Conservation (phyloP, 768 basidiomycete species). For the Russula dissimulans region DNA sequence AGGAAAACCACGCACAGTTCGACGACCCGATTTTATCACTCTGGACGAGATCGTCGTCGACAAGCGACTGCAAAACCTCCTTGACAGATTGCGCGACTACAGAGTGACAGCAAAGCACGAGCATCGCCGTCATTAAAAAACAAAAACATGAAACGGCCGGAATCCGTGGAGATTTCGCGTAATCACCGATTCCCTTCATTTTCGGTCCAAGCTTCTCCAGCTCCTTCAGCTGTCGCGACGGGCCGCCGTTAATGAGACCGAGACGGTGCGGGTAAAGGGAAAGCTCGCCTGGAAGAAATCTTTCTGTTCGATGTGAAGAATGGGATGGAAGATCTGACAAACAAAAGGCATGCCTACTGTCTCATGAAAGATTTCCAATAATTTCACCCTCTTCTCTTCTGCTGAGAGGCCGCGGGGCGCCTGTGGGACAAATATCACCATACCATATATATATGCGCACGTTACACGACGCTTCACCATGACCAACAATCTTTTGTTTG, state of each 20-base stretch:
- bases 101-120: not conserved
- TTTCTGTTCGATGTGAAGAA: conserved; percentile 38
- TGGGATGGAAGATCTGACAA: not conserved
- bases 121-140: too few relatives aligned
- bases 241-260: not conserved
- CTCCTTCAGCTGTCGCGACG: conserved; percentile 61
- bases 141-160: not conserved
- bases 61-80: conserved; percentile 79
- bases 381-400: conserved; percentile 83
- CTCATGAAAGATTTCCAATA: conserved; percentile 92
- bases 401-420: conserved; percentile 55
- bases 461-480: not conserved
- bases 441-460: not conserved
- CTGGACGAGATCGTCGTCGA: conserved; percentile 80
- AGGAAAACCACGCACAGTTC: conserved; percentile 56
- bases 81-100: conserved; percentile 86
- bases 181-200: conserved; percentile 80
- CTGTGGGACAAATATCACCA: not conserved
- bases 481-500: not conserved
- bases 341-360: conserved; percentile 38
- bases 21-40: conserved; percentile 91
- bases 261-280: not conserved
- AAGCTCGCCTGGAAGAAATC: conserved; percentile 64
- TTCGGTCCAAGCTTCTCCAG: conserved; percentile 85
- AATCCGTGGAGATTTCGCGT: not conserved